These are phyloP conservation scores for Chimonanthus salicifolius DNA, from an alignment of 164 flowering plant genomes.

Conservation along the genomic window DNA sequence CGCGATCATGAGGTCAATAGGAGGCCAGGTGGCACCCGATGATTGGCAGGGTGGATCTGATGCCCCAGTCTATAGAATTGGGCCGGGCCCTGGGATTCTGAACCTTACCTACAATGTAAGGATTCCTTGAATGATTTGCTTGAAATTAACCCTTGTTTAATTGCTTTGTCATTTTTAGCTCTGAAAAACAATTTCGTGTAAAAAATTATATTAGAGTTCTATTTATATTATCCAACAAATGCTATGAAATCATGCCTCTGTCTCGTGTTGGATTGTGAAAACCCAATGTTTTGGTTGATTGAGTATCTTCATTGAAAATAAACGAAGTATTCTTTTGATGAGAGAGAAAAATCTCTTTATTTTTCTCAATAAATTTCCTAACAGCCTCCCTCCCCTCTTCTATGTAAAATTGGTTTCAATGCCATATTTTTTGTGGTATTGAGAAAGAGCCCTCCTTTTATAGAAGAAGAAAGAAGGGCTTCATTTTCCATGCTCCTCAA, in stretches of 20 bases:
- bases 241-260: background rate
- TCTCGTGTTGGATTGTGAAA: too few relatives aligned
- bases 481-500: too few relatives aligned
- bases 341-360: too few relatives aligned
- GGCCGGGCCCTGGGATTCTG: slow-evolving; percentile 66
- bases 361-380: background rate
- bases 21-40: slow-evolving; percentile 47
- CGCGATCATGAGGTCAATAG: slow-evolving; percentile 42
- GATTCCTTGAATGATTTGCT: background rate
- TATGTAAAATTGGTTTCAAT: background rate
- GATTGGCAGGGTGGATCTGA: slow-evolving; percentile 62
- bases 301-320: too few relatives aligned
- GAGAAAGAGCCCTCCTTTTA: background rate
- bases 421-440: background rate
- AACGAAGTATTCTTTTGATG: too few relatives aligned
- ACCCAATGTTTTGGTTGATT: background rate
- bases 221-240: background rate
- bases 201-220: background rate
- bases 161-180: background rate
- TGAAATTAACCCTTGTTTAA: background rate
- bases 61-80: slow-evolving; percentile 44
- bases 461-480: too few relatives aligned
- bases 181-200: background rate
- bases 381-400: background rate
- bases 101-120: slow-evolving; percentile 57